A percentile compares a stretch with the other conserved stretches of the same genome.
Conservation (phyloP, 2,329 filamentous ascomycete species). For the Xylariaceae sp. region DNA sequence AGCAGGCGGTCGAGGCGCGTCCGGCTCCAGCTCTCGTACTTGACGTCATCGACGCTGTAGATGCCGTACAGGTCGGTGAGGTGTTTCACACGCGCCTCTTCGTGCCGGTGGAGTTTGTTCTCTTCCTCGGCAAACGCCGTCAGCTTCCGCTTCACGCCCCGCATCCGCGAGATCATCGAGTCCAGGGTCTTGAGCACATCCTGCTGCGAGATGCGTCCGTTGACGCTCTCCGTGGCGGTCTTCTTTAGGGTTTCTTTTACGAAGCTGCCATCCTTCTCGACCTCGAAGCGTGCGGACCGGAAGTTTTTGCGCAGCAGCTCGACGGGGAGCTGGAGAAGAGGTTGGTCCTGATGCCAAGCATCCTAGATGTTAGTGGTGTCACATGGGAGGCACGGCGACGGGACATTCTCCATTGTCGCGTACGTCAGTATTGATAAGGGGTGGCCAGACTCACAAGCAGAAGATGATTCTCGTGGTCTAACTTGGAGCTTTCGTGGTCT, state of each 20-base stretch:
- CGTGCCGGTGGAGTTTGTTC: conserved; percentile 67
- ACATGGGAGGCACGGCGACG: neutral
- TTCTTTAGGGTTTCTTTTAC: conserved; percentile 60
- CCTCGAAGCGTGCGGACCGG: conserved; percentile 72
- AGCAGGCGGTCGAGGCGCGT: conserved; percentile 76
- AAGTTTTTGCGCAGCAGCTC: conserved; percentile 94
- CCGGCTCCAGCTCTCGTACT: conserved; percentile 88
- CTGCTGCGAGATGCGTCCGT: conserved; percentile 57
- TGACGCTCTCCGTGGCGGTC: conserved; percentile 62
- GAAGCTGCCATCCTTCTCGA: conserved; percentile 65
- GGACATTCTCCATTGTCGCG: neutral
- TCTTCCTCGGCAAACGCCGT: conserved; percentile 75
- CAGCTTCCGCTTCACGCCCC: conserved; percentile 84
- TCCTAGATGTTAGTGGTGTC: conserved; percentile 1
- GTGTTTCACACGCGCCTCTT: conserved; percentile 72
- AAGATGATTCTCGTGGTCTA: conserved; percentile 71
- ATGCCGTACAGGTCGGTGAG: conserved; percentile 77
- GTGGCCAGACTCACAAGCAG: conserved; percentile 55
- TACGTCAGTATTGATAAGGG: neutral
- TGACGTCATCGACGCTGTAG: conserved; percentile 79
- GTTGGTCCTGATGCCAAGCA: conserved; percentile 66
- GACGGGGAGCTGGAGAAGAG: conserved; percentile 85
- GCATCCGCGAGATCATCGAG: conserved; percentile 78
- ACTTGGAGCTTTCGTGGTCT: conserved; percentile 58
- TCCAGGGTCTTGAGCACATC: conserved; percentile 80